Base-by-base conservation (phyloP, 306 rosid genomes). In the Fragaria vesca region DNA sequence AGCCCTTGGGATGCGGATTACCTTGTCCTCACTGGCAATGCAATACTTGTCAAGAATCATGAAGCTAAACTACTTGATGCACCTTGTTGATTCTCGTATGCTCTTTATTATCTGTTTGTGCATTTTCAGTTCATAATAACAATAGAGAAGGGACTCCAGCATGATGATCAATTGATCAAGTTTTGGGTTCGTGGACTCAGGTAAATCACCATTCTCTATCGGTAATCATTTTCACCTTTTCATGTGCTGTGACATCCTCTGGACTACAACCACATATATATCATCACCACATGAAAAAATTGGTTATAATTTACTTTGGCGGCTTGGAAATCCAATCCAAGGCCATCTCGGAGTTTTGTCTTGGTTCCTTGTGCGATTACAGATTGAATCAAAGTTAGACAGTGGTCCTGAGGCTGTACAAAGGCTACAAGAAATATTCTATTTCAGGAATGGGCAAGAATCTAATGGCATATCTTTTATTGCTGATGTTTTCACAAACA, bases 1-100 rank as follows among this genome's bases (percentile, higher is more conserved):
- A 85, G 72, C 24, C 93, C 96, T 80, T 34, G 76, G 86, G 86
- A 68, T 85, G 89, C 90, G 1, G 88, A 87, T 87, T 85, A 85
- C 79, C 88, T 80, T 60, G 67, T 77, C 83, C 83, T 71, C 42
- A 18, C 83, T 38, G 48, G 30, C 78, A 79, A 71, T 82, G 76
- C 72, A 66, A 67, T 66, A 76, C 28, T 46, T 5, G 50, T 76
- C 34, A 63, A 21, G 48, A 2, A n/a, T 76, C 65, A 28, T 74
- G 46, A 74, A 30, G 45, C 72, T 45, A 63, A 48, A 47, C 58
- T 20, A 30, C 61, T 18, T 75, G 40, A 75, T 46, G 58, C 61
- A 63, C 4, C 43, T 15, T 43, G 2, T 63, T 63, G 65, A 8
- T 50, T 66, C 21, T 43, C 50, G 32, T 5, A 24, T 15, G 26